Evolutionary conservation across 2,329 filamentous ascomycete species (phyloP).

Genomic region (Aspergillus latus): DNA sequence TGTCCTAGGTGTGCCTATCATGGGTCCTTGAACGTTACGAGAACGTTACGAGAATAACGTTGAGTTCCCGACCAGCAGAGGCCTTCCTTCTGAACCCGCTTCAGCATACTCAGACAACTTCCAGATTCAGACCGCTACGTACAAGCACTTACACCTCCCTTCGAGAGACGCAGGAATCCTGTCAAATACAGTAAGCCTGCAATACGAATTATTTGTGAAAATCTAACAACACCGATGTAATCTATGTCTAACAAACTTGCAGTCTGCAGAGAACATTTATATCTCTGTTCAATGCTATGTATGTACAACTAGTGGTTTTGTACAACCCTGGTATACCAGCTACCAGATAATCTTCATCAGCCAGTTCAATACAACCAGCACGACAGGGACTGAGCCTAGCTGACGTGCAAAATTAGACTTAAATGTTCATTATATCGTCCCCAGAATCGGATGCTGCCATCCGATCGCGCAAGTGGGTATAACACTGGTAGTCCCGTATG

Average conservation of each 20-base stretch:
- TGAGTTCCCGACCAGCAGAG: too few species aligned
- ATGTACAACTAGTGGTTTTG: constrained; percentile 1
- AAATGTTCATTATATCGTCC: not conserved
- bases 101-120: too few species aligned
- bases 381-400: not conserved
- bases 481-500: not conserved
- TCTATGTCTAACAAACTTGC: not conserved
- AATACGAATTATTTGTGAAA: too few species aligned
- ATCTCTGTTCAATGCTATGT: not conserved
- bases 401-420: not conserved
- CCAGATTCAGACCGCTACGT: too few species aligned
- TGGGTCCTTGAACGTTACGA: too few species aligned
- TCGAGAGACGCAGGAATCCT: too few species aligned
- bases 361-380: not conserved
- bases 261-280: not conserved
- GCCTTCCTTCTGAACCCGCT: too few species aligned
- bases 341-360: constrained; percentile 4
- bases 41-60: too few species aligned
- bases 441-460: not conserved
- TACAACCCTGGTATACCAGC: constrained; percentile 12
- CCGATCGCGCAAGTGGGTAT: not conserved
- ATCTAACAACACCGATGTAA: not conserved
- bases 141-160: too few species aligned
- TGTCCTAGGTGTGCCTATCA: too few species aligned
- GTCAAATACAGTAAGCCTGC: too few species aligned